Percentiles rank a stretch among this genome's conserved stretches.
Evolutionary conservation across 441 rosid species (phyloP).

Genomic region (Gossypium lobatum): DNA sequence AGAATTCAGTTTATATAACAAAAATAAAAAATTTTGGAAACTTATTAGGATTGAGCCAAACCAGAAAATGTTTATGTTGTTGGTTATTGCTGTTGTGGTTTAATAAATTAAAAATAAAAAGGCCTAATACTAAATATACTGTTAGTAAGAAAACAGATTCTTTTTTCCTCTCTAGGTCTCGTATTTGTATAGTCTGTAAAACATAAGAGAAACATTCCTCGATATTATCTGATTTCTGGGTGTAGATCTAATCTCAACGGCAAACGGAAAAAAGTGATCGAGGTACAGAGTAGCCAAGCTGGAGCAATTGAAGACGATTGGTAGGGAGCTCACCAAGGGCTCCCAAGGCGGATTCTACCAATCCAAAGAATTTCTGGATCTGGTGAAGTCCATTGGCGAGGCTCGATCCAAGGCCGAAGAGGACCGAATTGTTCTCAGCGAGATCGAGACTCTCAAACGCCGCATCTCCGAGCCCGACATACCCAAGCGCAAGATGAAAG

Average conservation of each 20-base stretch:
- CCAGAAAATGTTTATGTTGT: no score
- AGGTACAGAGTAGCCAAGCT: conserved; percentile 22
- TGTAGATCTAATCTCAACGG: conserved; percentile 2
- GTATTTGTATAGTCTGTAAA: background rate
- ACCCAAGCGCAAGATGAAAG: conserved; percentile 94
- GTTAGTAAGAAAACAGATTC: no score
- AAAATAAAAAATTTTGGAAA: no score
- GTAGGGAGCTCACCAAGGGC: conserved; percentile 97
- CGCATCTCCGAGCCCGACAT: conserved; percentile 79
- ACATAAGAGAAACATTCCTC: background rate
- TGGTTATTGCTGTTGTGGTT: no score
- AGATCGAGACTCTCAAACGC: conserved; percentile 86
- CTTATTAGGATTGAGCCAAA: no score
- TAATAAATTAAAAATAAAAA: background rate
- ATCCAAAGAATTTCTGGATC: conserved; percentile 92
- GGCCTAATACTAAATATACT: background rate
- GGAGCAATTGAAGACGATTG: conserved; percentile 97
- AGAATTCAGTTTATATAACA: no score
- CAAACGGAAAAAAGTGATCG: background rate
- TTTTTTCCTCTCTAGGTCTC: background rate
- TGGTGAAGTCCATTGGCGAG: conserved; percentile 95
- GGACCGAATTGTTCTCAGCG: conserved; percentile 81
- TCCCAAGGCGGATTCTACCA: conserved; percentile 96
- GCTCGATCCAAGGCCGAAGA: conserved; percentile 98
- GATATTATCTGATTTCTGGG: background rate